phyloP scores from a whole-genome alignment of 1,139 yeast genomes.

The Saccharomyces pastorianus region DNA sequence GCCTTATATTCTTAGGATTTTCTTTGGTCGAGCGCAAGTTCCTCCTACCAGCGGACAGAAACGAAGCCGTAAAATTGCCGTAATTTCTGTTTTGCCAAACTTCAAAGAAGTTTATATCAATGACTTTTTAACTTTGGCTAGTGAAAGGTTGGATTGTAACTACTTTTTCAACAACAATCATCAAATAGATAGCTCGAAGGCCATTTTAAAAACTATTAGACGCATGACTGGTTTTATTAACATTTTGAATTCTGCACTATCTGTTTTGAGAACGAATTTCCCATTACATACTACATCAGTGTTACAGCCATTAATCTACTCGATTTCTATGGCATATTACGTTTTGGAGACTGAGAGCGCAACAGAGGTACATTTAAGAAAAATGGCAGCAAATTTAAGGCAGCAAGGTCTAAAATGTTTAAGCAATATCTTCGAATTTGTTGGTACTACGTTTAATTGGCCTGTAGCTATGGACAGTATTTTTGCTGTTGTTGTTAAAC shows the following conservation, averaged over 20 bases:
- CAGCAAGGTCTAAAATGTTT: constrained; percentile 55
- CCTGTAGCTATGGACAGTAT: constrained; percentile 43
- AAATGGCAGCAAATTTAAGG: constrained; percentile 48
- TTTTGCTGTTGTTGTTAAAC: constrained; percentile 48
- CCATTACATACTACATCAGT: constrained; percentile 44
- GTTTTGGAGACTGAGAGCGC: constrained; percentile 33
- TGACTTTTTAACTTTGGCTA: constrained; percentile 56
- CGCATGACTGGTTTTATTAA: constrained; percentile 65
- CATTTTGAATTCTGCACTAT: constrained; percentile 55
- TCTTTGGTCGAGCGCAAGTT: constrained; percentile 80
- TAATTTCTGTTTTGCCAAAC: constrained; percentile 60
- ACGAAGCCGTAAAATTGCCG: constrained; percentile 68
- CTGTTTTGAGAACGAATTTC: constrained; percentile 54
- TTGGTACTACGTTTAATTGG: constrained; percentile 53
- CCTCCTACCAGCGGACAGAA: constrained; percentile 54
- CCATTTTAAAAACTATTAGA: constrained; percentile 34
- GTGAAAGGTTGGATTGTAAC: constrained; percentile 43
- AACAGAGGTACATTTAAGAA: constrained; percentile 25
- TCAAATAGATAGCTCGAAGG: constrained; percentile 20
- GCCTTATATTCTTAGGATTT: constrained; percentile 67
- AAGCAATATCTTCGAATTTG: constrained; percentile 40
- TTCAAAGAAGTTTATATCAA: constrained; percentile 48
- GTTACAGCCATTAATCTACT: constrained; percentile 52
- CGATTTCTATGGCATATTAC: constrained; percentile 49
- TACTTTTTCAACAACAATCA: constrained; percentile 33